Evolutionary conservation across 192 early-diverging fungal genomes (phyloP), one percentile per base, ranked within the genome.

Genomic region (Coemansia sp.): DNA sequence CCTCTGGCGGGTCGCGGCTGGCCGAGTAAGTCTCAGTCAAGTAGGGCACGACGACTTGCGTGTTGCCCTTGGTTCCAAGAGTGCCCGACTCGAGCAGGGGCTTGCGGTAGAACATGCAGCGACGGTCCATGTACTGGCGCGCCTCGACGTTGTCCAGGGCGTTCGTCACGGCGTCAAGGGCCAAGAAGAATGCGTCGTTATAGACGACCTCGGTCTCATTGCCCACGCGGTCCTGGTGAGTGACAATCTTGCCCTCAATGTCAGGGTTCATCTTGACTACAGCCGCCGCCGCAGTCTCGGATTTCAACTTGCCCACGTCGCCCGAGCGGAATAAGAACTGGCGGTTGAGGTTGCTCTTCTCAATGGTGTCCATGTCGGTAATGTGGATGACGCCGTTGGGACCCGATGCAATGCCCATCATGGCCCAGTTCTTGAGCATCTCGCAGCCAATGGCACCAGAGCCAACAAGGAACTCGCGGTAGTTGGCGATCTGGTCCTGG

Each of bases 291-390:
- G 98, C 98, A 55, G 88, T 89, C 50, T 88, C 92, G 11, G 95
- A 97, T 88, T 99, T 99, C 55, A 97, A 87, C 84, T 94, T 94
- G 68, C 90, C 90, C 38, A 95, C 92, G 73, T 94, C 92, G 12
- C 69, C 41, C 6, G 90, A 85, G 49, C 98, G 90, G 89, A 99
- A 99, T 67, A 99, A 84, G 84, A 99, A 99, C 84, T 99, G 98
- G 41, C 98, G 88, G 84, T 99, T 99, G 81, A 99, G 85, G 83
- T 99, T 99, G 68, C 89, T 91, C 87, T 98, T 99, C 65, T 99
- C 98, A 59, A 99, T 99, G 8, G 97, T 97, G 77, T 99, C 98
- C 98, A 99, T 99, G 74, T 99, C 98, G 7, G 97, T 99, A 53
- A 99, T 80, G 75, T 86, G 88, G 50, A 98, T 87, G 20, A 84